Evolutionary conservation across 2,329 filamentous ascomycete genomes (phyloP).

Genomic region (Aspergillus arachidicola): DNA sequence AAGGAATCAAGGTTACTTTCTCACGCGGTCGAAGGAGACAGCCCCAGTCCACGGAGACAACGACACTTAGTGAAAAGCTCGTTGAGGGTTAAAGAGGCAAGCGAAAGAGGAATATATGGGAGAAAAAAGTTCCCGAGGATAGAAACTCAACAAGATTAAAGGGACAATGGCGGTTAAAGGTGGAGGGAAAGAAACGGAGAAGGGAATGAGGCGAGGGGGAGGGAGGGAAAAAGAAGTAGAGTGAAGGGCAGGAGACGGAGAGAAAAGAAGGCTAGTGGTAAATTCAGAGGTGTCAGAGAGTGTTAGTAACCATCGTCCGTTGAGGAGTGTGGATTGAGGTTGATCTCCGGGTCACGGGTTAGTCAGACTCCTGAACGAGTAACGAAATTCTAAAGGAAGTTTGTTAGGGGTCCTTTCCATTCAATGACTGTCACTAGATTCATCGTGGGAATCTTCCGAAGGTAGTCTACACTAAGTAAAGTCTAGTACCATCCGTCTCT

Average conservation of each 20-base stretch:
- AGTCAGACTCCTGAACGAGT: conserved; percentile 7
- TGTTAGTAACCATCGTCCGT: conserved; percentile 1
- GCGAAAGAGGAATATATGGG: conserved; percentile 20
- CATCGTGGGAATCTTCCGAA: conserved; percentile 1
- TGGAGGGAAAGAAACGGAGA: conserved; percentile 50
- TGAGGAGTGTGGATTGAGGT: conserved; percentile 8
- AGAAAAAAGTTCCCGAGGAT: conserved; percentile 17
- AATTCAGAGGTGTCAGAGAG: conserved; percentile 14
- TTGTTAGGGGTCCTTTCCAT: neutral
- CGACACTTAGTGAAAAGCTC: conserved; percentile 58
- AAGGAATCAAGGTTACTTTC: conserved; percentile 21
- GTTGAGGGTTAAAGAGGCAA: conserved; percentile 30
- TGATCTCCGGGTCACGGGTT: conserved; percentile 17
- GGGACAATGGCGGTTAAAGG: conserved; percentile 14
- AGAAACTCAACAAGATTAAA: conserved; percentile 21
- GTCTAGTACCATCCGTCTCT: neutral
- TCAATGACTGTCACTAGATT: neutral
- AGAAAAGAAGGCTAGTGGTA: conserved; percentile 12
- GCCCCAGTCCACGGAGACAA: conserved; percentile 37
- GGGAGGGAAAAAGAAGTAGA: conserved; percentile 17
- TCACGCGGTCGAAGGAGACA: conserved; percentile 30
- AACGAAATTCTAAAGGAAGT: neutral
- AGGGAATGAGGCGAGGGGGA: conserved; percentile 12
- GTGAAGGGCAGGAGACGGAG: conserved; percentile 4
- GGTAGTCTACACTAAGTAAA: neutral